Evolutionary conservation across 129 eudicot genomes (phyloP), one percentile per base, ranked within the genome.

Genomic region (Centrapalus pauciflorus): DNA sequence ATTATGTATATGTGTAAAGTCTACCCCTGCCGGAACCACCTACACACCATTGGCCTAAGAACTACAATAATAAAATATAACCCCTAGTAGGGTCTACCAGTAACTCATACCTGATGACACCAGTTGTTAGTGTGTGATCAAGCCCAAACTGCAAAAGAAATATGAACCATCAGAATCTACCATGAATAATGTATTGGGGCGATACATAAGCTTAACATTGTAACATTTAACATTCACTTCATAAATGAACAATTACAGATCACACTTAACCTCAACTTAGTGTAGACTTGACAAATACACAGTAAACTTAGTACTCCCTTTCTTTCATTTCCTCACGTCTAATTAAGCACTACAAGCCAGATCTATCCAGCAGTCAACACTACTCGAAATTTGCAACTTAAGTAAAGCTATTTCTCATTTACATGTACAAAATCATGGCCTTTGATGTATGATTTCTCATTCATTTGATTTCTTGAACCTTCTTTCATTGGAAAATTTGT

Each of bases 121-220:
- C 98, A 67, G 98, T 93, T 51, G 98, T 93, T 38, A 93, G 96
- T 27, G 98, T 93, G 78, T 93, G 98, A 73, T 93, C 98, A 78
- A 93, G 98, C 72, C 98, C 98, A 86, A 93, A 93, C 98, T 93
- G 89, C 79, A 81, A 55, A 83, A 58, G 10, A 32, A 13, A 8
- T 25, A 70, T 43, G 32, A 45, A 61, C 52, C 13, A 4, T 70
- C 61, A 64, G 4, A 37, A 29, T 64, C 58, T 61, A 52, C 33
- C 37, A 69, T 56, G 13, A 29, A 34, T 5, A 33, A 17, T 14
- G 59, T 16, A 61, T 64, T 43, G 64, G 37, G 67, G 43, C 16
- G 24, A 23, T 58, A 23, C 25, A 48, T 17, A 16, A 43, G 67
- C 29, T 17, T 50, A 19, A 13, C 25, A 28, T 30, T 16, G 12